Conservation (phyloP, 768 basidiomycete genomes). For the Multifurca ochricompacta region DNA sequence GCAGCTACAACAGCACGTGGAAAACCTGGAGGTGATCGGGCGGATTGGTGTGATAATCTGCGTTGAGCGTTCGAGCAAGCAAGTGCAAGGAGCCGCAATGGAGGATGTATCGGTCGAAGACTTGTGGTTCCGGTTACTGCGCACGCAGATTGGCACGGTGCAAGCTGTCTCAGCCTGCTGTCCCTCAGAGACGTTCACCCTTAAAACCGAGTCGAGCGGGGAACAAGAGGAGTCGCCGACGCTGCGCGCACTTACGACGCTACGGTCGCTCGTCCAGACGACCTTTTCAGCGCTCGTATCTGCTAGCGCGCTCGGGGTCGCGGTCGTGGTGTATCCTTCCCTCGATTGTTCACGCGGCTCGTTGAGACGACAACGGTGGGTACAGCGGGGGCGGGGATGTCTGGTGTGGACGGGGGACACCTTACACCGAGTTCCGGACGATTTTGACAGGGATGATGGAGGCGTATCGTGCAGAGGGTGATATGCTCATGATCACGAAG, state of each 20-base stretch:
- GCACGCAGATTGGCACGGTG: conserved; percentile 72
- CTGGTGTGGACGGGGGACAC: conserved; percentile 42
- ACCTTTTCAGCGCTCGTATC: conserved; percentile 81
- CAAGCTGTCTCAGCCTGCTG: conserved; percentile 53
- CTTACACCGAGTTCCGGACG: conserved; percentile 85
- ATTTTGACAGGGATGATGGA: conserved; percentile 95
- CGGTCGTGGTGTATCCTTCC: conserved; percentile 65
- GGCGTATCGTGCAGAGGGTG: conserved; percentile 86
- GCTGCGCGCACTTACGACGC: conserved; percentile 35
- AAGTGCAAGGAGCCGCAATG: conserved; percentile 24
- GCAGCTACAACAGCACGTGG: conserved; percentile 29
- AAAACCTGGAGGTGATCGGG: conserved; percentile 50
- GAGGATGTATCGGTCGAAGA: conserved; percentile 55
- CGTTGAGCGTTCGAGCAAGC: conserved; percentile 45
- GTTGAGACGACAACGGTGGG: conserved; percentile 60
- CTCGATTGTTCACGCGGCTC: conserved; percentile 84
- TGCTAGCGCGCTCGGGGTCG: conserved; percentile 57
- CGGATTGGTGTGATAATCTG: conserved; percentile 62
- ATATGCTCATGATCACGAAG: conserved; percentile 80
- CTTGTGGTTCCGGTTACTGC: conserved; percentile 82
- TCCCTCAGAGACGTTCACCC: conserved; percentile 19
- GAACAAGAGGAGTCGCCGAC: neutral
- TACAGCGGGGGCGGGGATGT: conserved; percentile 10
- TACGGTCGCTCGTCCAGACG: conserved; percentile 73
- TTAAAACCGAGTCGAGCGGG: conserved; percentile 19